These are phyloP conservation scores for Aspergillus indologenus DNA, from an alignment of 495 filamentous ascomycete genomes.

Conservation along the genomic window DNA sequence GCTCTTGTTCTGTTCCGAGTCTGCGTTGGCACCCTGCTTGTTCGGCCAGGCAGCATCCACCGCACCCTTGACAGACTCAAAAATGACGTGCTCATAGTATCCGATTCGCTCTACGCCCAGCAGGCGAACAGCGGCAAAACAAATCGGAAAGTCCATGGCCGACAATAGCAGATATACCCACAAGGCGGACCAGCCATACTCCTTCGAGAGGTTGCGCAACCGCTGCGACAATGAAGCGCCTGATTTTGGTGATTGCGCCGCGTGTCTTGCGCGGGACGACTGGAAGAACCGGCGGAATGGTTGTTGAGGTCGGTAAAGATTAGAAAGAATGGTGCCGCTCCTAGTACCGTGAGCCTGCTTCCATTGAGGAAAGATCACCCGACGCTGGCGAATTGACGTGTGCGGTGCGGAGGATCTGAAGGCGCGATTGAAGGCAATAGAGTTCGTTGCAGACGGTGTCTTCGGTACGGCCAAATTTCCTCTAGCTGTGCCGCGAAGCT, in stretches of 20 bases:
- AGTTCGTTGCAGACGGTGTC: background rate
- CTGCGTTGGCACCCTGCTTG: slow-evolving; percentile 8
- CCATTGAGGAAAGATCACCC: background rate
- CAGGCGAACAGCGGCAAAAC: slow-evolving; percentile 78
- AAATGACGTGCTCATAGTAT: slow-evolving; percentile 48
- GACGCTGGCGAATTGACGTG: background rate
- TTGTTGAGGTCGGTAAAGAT: background rate
- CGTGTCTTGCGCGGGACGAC: slow-evolving; percentile 20
- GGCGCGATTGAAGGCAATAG: slow-evolving; percentile 5
- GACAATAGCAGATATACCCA: slow-evolving; percentile 83
- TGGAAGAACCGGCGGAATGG: slow-evolving; percentile 28
- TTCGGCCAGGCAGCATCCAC: slow-evolving; percentile 29
- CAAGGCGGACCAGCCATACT: slow-evolving; percentile 93
- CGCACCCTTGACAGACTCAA: slow-evolving; percentile 35
- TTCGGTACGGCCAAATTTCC: background rate
- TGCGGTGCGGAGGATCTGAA: background rate
- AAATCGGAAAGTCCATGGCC: slow-evolving; percentile 91
- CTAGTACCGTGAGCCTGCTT: background rate
- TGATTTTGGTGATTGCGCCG: slow-evolving; percentile 21
- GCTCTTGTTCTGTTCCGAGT: slow-evolving; percentile 18
- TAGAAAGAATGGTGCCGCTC: background rate
- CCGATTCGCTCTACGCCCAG: slow-evolving; percentile 86
- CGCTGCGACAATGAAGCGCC: slow-evolving; percentile 61
- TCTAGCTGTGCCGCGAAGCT: slow-evolving; percentile 15
- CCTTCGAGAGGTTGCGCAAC: slow-evolving; percentile 77